phyloP scores from a whole-genome alignment of 2,329 filamentous ascomycete species.

The Trichocomaceae sp. region DNA sequence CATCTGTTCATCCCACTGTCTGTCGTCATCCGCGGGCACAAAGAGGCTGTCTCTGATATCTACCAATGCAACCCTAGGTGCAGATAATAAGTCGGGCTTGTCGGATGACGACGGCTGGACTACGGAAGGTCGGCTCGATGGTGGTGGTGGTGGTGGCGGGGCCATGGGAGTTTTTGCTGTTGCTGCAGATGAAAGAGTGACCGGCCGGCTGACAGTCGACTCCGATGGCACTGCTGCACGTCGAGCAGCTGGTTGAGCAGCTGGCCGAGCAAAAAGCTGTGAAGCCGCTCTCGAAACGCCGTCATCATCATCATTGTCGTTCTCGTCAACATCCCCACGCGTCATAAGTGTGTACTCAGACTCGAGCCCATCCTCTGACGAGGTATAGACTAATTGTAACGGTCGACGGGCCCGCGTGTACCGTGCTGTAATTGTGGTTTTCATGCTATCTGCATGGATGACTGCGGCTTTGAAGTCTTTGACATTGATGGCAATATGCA shows the following conservation, averaged over 20 bases:
- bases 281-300: conserved; percentile 31
- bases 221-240: conserved; percentile 15
- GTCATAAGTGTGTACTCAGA: conserved; percentile 48
- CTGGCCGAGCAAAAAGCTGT: conserved; percentile 36
- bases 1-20: conserved; percentile 54
- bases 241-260: conserved; percentile 31
- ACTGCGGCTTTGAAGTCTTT: conserved; percentile 63
- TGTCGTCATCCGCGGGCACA: conserved; percentile 54
- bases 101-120: conserved; percentile 24
- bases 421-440: conserved; percentile 48
- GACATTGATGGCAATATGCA: conserved; percentile 58
- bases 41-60: conserved; percentile 56
- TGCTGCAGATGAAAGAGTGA: conserved; percentile 17
- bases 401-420: conserved; percentile 56
- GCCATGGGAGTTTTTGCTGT: conserved; percentile 5
- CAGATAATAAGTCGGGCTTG: conserved; percentile 18
- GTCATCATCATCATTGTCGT: conserved; percentile 22
- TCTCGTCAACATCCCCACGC: conserved; percentile 47
- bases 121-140: conserved; percentile 26
- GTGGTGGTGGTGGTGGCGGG: conserved; percentile 7
- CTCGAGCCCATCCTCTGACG: conserved; percentile 57
- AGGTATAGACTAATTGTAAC: conserved; percentile 54
- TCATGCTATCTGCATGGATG: conserved; percentile 54
- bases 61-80: conserved; percentile 30
- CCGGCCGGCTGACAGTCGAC: conserved; percentile 4